phyloP scores from a whole-genome alignment of 2,329 filamentous ascomycete genomes.

The Hirsutella rhossiliensis region DNA sequence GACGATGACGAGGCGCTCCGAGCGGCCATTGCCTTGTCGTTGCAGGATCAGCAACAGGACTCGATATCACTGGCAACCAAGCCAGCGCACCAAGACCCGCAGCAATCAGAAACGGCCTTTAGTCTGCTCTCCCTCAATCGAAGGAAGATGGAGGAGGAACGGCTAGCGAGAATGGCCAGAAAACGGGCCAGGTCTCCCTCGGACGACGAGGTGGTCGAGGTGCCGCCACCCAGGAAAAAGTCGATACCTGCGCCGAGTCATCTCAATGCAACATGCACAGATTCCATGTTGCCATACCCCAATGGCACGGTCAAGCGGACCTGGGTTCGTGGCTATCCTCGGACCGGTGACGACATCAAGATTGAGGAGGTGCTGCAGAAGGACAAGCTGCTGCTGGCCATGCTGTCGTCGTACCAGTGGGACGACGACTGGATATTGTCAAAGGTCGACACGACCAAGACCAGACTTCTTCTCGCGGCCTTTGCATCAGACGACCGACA shows the following conservation, averaged over 20 bases:
- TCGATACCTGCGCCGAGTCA: not conserved
- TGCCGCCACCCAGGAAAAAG: constrained; percentile 14
- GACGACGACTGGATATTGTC: constrained; percentile 67
- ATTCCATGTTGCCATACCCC: constrained; percentile 26
- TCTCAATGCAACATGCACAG: constrained; percentile 2
- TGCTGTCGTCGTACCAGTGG: constrained; percentile 82
- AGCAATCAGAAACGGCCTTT: constrained; percentile 4
- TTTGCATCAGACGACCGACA: constrained; percentile 40
- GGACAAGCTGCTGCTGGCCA: constrained; percentile 57
- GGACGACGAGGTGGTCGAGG: constrained; percentile 16
- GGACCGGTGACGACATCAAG: constrained; percentile 62
- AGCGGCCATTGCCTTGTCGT: constrained; percentile 47
- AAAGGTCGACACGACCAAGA: constrained; percentile 51
- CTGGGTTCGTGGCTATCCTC: constrained; percentile 52
- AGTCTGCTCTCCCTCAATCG: constrained; percentile 52
- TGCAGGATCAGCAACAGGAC: constrained; percentile 19
- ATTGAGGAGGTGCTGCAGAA: constrained; percentile 79
- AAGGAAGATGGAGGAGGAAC: constrained; percentile 75
- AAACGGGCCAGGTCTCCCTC: constrained; percentile 30
- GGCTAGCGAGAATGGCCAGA: constrained; percentile 52
- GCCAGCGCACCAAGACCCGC: not conserved
- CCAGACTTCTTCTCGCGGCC: constrained; percentile 50
- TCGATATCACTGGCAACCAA: not conserved
- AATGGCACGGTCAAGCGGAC: constrained; percentile 70
- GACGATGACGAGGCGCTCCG: constrained; percentile 49